phyloP scores from a whole-genome alignment of 2,329 filamentous ascomycete genomes.

The Xylaria polymorpha region DNA sequence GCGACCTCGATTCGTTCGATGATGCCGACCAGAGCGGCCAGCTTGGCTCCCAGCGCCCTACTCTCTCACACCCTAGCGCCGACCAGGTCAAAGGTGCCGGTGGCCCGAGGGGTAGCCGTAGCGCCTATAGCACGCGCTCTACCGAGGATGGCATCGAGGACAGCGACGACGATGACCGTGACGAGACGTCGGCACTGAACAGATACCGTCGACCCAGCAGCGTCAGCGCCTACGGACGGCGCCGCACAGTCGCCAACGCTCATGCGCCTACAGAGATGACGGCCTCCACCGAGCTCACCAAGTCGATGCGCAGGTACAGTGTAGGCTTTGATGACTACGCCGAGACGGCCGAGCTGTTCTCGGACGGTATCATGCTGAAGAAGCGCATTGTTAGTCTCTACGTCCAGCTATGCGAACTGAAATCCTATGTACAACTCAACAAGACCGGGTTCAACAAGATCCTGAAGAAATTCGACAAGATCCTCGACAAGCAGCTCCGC shows the following conservation, averaged over 20 bases:
- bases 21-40: constrained; percentile 59
- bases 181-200: constrained; percentile 67
- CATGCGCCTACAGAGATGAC: constrained; percentile 66
- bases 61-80: constrained; percentile 43
- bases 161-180: constrained; percentile 57
- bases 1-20: constrained; percentile 77
- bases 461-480: constrained; percentile 99
- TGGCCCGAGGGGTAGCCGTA: constrained; percentile 47
- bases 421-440: constrained; percentile 96
- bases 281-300: constrained; percentile 69
- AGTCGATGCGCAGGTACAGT: constrained; percentile 71
- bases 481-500: constrained; percentile 83
- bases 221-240: constrained; percentile 50
- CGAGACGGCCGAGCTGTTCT: constrained; percentile 76
- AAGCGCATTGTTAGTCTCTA: constrained; percentile 89
- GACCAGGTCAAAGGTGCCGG: constrained; percentile 56
- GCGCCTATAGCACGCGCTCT: constrained; percentile 59
- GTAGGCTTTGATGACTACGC: constrained; percentile 80
- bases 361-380: constrained; percentile 85
- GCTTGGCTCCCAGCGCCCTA: constrained; percentile 50
- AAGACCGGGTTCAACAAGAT: constrained; percentile 96
- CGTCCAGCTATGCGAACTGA: constrained; percentile 92
- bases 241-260: constrained; percentile 54
- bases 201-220: constrained; percentile 57
- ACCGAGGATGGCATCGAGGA: constrained; percentile 70